Evolutionary conservation across 225 moss, liverwort and hornwort species (phyloP).

Genomic region (Antitrichia curtipendula): DNA sequence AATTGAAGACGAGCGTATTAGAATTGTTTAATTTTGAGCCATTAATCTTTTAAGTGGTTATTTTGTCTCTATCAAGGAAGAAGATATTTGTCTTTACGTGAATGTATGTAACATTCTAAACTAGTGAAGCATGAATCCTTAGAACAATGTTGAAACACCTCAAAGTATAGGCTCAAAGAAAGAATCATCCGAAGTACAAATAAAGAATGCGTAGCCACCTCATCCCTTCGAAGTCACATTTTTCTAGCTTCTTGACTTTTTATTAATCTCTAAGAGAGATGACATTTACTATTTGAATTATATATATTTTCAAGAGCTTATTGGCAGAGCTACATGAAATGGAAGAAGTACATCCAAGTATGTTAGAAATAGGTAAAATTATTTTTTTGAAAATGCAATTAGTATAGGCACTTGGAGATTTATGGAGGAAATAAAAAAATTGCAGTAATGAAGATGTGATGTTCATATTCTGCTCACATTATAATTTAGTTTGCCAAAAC

Average conservation of each 20-base stretch:
- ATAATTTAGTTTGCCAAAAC: neutral
- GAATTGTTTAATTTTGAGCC: neutral
- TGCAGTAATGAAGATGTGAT: no score
- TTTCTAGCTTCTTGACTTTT: neutral
- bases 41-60: neutral
- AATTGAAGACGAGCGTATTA: neutral
- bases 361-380: neutral
- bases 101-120: neutral
- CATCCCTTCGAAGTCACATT: accelerated
- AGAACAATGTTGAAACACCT: neutral
- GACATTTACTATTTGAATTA: neutral
- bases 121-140: neutral
- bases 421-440: neutral
- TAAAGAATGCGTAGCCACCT: neutral
- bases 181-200: neutral
- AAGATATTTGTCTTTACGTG: neutral
- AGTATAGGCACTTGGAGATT: neutral
- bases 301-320: neutral
- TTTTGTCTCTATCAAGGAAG: neutral
- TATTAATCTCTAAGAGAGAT: accelerated
- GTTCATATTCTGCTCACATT: neutral
- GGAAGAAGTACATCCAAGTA: neutral
- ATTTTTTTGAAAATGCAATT: neutral
- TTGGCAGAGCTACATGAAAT: accelerated
- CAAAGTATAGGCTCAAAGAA: neutral